Evolutionary conservation across 1,139 yeast species (phyloP).

Genomic region (Saccharomyces hybrid): DNA sequence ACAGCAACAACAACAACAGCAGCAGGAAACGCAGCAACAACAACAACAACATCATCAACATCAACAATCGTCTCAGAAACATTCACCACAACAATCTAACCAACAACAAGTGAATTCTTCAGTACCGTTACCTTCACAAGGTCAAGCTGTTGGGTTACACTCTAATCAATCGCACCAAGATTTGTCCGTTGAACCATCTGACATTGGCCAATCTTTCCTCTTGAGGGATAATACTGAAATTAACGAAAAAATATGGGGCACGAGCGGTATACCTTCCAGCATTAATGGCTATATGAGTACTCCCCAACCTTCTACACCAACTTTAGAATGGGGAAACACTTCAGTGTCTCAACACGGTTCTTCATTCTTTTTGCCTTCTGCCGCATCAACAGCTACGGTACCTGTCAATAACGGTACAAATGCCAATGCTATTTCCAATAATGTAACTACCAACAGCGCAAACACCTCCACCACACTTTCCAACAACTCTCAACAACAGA

Average conservation of each 20-base stretch:
- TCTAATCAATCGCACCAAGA: conserved; percentile 11
- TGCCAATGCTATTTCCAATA: background rate
- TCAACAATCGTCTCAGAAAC: conserved; percentile 7
- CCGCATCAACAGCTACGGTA: background rate
- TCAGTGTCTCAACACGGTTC: conserved; percentile 12
- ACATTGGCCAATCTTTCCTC: conserved; percentile 48
- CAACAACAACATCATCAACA: conserved; percentile 3
- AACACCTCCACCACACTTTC: conserved; percentile 4
- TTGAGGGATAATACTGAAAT: conserved; percentile 46
- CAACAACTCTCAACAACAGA: conserved; percentile 23
- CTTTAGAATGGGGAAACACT: conserved; percentile 26
- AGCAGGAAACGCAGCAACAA: too few relatives aligned
- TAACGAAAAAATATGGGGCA: conserved; percentile 42
- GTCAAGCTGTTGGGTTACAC: conserved; percentile 3
- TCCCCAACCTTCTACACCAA: conserved; percentile 32
- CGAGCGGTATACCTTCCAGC: conserved; percentile 28
- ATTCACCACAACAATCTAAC: background rate
- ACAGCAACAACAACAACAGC: too few relatives aligned
- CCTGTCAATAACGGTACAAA: background rate
- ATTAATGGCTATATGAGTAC: conserved; percentile 24
- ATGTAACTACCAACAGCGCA: background rate
- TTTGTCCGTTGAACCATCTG: conserved; percentile 19
- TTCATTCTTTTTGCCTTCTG: conserved; percentile 13
- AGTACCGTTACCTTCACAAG: conserved; percentile 2
- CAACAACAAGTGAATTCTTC: conserved; percentile 3